These are phyloP conservation scores for Suillus variegatus DNA, from an alignment of 768 basidiomycete genomes.

Conservation along the genomic window DNA sequence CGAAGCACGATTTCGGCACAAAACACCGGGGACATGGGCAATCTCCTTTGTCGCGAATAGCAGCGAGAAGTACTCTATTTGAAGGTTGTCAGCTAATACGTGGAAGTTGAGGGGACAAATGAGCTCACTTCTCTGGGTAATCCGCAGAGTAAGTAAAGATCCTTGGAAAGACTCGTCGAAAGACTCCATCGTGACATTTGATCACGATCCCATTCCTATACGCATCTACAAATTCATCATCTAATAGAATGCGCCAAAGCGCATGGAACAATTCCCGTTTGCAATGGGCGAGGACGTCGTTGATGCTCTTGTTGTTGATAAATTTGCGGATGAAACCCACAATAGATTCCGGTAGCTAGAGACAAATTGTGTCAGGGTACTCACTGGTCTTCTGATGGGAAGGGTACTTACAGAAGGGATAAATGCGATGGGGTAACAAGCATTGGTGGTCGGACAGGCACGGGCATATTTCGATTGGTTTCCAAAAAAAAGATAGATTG, in stretches of 20 bases:
- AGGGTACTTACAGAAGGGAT: neutral
- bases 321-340: too few relatives aligned
- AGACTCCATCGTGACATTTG: slow-evolving; percentile 11
- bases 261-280: slow-evolving; percentile 21
- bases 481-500: slow-evolving; percentile 23
- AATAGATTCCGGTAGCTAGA: too few relatives aligned
- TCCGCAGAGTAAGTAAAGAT: slow-evolving; percentile 21
- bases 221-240: slow-evolving; percentile 19
- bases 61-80: slow-evolving; percentile 26
- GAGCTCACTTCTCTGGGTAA: slow-evolving; percentile 21
- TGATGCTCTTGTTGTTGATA: neutral
- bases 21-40: slow-evolving; percentile 32
- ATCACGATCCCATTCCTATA: slow-evolving; percentile 19
- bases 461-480: slow-evolving; percentile 25
- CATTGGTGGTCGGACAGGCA: slow-evolving; percentile 13
- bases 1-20: slow-evolving; percentile 16
- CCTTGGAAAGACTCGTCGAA: slow-evolving; percentile 17
- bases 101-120: neutral
- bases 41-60: slow-evolving; percentile 23
- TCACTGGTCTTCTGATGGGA: too few relatives aligned
- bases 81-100: neutral
- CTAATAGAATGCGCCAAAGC: slow-evolving; percentile 8
- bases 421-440: slow-evolving; percentile 12
- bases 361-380: too few relatives aligned
- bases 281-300: slow-evolving; percentile 10